A percentile compares a stretch with the other conserved stretches of the same genome.
These are phyloP conservation scores for Aspergillus saccharolyticus DNA, from an alignment of 495 filamentous ascomycete species.

Conservation along the genomic window DNA sequence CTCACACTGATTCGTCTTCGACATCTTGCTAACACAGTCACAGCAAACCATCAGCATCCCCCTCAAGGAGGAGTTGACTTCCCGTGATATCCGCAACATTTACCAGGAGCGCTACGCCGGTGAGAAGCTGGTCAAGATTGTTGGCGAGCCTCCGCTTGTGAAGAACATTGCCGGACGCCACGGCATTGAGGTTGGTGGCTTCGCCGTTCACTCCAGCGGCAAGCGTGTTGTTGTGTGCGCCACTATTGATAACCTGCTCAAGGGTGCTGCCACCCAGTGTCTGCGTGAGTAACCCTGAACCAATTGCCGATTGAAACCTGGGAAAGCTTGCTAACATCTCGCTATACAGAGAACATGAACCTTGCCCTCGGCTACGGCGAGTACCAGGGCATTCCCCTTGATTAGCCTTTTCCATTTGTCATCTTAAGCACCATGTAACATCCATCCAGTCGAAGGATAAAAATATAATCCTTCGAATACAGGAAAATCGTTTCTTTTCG, in stretches of 20 bases:
- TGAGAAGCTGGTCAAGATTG: constrained; percentile 88
- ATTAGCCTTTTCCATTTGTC: constrained; percentile 33
- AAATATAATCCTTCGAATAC: constrained; percentile 17
- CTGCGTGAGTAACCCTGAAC: constrained; percentile 61
- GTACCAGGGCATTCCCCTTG: constrained; percentile 82
- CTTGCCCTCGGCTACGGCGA: constrained; percentile 87
- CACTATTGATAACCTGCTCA: constrained; percentile 96
- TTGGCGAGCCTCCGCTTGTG: constrained; percentile 81
- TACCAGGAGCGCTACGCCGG: constrained; percentile 96
- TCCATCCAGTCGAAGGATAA: constrained; percentile 21
- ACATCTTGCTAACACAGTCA: constrained; percentile 15
- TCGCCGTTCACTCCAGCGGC: constrained; percentile 81
- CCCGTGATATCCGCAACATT: constrained; percentile 86
- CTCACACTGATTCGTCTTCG: not conserved
- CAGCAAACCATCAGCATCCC: constrained; percentile 86
- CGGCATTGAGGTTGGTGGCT: constrained; percentile 91
- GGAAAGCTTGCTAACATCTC: constrained; percentile 6
- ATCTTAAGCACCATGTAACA: constrained; percentile 16
- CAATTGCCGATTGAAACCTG: not conserved
- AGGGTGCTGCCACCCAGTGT: constrained; percentile 95
- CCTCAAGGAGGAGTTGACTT: constrained; percentile 74
- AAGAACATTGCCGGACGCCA: constrained; percentile 88
- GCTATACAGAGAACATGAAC: constrained; percentile 86
- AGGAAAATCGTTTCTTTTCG: constrained; percentile 7
- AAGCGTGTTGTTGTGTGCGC: constrained; percentile 91